phyloP scores from a whole-genome alignment of 257 asterid genomes.

The Plantago elongata region DNA sequence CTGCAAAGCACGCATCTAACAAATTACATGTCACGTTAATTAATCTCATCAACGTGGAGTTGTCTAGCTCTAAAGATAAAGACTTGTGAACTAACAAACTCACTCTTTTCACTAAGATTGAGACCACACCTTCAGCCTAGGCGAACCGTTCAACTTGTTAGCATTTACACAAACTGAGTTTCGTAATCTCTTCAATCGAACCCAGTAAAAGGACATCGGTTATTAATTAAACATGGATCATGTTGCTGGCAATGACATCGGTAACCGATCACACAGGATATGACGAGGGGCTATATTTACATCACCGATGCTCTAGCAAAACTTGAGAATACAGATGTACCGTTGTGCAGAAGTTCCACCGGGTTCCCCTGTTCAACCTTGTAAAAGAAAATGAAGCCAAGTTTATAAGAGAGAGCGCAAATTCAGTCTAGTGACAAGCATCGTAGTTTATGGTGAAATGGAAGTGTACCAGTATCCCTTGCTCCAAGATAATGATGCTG shows the following conservation, averaged over 20 bases:
- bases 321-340: conserved; percentile 37
- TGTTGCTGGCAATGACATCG: not conserved
- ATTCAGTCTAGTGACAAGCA: not conserved
- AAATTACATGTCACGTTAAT: not conserved
- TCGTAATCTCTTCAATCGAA: too few relatives aligned
- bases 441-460: not conserved
- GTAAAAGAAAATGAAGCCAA: not conserved
- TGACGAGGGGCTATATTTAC: conserved; percentile 18
- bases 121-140: too few relatives aligned
- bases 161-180: too few relatives aligned
- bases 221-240: not conserved
- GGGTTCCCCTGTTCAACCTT: conserved; percentile 55
- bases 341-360: conserved; percentile 29
- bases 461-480: conserved; percentile 59
- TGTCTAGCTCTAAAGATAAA: too few relatives aligned
- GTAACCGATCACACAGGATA: not conserved
- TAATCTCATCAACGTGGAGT: too few relatives aligned
- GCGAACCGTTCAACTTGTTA: too few relatives aligned
- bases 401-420: not conserved
- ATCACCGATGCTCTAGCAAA: conserved; percentile 46
- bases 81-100: too few relatives aligned
- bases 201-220: not conserved
- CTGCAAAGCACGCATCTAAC: not conserved
- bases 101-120: too few relatives aligned
- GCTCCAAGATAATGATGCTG: conserved; percentile 63